These are phyloP conservation scores for Diplogelasinospora grovesii DNA, from an alignment of 495 filamentous ascomycete species.

Conservation along the genomic window DNA sequence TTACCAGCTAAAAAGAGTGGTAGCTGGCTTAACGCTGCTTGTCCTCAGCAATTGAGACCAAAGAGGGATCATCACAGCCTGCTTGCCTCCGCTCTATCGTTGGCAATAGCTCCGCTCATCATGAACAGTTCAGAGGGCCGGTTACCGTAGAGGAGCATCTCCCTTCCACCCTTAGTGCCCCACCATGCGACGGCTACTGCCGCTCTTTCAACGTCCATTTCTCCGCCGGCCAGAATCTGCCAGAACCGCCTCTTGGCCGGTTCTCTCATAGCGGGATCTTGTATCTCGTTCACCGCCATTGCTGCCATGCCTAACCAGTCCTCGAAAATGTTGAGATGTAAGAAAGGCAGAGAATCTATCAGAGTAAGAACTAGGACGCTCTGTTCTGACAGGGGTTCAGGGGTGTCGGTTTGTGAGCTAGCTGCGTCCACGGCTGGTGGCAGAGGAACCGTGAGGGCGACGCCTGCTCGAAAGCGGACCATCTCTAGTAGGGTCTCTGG, in stretches of 20 bases:
- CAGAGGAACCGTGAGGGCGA: constrained; percentile 41
- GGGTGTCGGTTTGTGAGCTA: constrained; percentile 15
- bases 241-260: constrained; percentile 72
- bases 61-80: constrained; percentile 1
- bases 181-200: constrained; percentile 85
- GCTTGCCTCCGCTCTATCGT: constrained; percentile 1
- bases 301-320: constrained; percentile 59
- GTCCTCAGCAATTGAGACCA: background rate
- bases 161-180: constrained; percentile 43
- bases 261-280: constrained; percentile 54
- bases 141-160: constrained; percentile 28
- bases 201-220: constrained; percentile 87
- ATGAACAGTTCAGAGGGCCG: constrained; percentile 17
- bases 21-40: background rate
- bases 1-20: too few species aligned
- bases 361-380: constrained; percentile 72
- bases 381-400: constrained; percentile 62
- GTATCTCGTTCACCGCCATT: constrained; percentile 56
- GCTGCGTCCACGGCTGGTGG: constrained; percentile 19
- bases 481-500: constrained; percentile 77
- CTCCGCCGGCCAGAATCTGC: constrained; percentile 74
- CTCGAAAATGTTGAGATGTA: constrained; percentile 63
- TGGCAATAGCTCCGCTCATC: constrained; percentile 40
- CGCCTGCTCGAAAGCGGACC: constrained; percentile 59
- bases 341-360: constrained; percentile 72